Percentiles rank a stretch among this genome's conserved stretches.
phyloP scores from a whole-genome alignment of 164 flowering plant species.

The Vitis cinerea region DNA sequence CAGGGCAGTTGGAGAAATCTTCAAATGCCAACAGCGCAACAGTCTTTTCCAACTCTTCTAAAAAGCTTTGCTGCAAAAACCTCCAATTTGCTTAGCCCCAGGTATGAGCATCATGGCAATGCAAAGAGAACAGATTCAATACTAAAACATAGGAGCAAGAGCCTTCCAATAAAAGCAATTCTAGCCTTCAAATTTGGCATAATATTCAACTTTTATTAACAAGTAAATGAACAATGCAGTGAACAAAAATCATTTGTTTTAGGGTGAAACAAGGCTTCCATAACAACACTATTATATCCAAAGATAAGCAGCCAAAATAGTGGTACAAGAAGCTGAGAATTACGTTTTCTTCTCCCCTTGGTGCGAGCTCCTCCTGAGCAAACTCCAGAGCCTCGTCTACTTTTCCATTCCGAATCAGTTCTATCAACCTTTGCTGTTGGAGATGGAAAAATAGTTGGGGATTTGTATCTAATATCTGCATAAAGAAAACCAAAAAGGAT shows the following conservation, averaged over 20 bases:
- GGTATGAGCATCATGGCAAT: neutral
- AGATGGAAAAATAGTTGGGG: constrained; percentile 95
- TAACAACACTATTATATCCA: neutral
- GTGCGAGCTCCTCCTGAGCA: constrained; percentile 99
- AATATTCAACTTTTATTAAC: too few relatives aligned
- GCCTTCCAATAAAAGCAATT: neutral
- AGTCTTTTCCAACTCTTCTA: constrained; percentile 94
- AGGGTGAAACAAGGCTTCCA: neutral
- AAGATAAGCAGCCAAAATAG: constrained; percentile 1
- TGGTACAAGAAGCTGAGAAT: constrained; percentile 1
- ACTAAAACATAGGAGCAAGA: neutral
- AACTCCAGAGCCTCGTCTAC: constrained; percentile 88
- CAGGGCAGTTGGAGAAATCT: constrained; percentile 84
- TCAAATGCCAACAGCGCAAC: constrained; percentile 90
- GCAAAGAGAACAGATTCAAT: neutral
- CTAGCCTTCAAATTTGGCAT: neutral
- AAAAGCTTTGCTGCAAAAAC: constrained; percentile 74
- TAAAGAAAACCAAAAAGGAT: constrained; percentile 1
- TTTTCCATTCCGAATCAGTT: constrained; percentile 83
- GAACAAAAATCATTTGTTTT: neutral
- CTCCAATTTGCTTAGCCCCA: constrained; percentile 6
- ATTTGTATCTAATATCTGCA: constrained; percentile 94
- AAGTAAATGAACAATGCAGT: neutral
- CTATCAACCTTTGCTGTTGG: constrained; percentile 93
- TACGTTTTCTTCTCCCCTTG: constrained; percentile 99